These are phyloP conservation scores for Gaultheria prostrata DNA, from an alignment of 148 eudicot species.

Conservation along the genomic window DNA sequence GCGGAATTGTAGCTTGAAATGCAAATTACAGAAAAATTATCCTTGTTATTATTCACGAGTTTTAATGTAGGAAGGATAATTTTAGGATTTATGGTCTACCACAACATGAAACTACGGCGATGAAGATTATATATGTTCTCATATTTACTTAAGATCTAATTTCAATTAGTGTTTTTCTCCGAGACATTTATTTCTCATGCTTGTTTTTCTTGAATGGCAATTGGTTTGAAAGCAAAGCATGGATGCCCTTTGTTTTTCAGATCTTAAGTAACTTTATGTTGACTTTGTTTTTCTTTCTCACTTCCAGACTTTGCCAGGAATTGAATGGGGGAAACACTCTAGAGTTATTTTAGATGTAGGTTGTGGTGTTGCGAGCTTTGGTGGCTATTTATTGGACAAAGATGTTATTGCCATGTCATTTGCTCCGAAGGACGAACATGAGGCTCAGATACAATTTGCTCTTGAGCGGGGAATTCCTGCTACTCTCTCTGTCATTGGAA, in stretches of 20 bases:
- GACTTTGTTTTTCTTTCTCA: conserved; percentile 6
- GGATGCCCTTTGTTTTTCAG: conserved; percentile 12
- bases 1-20: background rate
- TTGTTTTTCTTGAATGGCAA: background rate
- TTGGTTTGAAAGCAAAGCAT: background rate
- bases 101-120: background rate
- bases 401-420: conserved; percentile 92
- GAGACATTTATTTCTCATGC: background rate
- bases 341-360: conserved; percentile 96
- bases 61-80: background rate
- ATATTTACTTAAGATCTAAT: too few relatives aligned
- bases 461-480: conserved; percentile 98
- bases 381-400: conserved; percentile 87
- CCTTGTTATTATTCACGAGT: background rate
- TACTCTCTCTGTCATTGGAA: conserved; percentile 85
- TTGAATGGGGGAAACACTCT: conserved; percentile 81
- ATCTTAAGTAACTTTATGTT: background rate
- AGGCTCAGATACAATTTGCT: conserved; percentile 99
- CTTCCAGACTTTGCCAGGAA: conserved; percentile 58
- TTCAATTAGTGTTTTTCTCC: background rate
- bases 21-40: background rate
- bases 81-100: background rate
- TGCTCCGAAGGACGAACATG: conserved; percentile 97
- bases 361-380: conserved; percentile 99
- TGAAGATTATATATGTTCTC: background rate